Evolutionary conservation across 305 asterid species (phyloP).

Genomic region (Fraxinus sp.): DNA sequence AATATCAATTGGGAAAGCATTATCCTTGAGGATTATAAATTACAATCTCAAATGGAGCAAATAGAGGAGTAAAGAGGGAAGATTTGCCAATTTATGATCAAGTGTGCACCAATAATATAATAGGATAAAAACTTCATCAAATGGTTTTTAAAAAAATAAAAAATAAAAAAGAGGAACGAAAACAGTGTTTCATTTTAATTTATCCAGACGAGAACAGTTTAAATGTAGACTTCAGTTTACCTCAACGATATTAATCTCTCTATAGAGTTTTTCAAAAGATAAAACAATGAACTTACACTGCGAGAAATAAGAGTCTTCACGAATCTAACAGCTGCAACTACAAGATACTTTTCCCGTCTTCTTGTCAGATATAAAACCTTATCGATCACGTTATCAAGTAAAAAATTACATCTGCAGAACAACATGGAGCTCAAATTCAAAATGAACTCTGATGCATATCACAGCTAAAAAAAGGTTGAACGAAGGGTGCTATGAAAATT

Average conservation of each 20-base stretch:
- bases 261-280: conserved; percentile 12
- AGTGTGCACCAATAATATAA: background rate
- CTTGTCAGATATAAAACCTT: conserved; percentile 79
- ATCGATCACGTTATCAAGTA: conserved; percentile 80
- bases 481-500: conserved; percentile 32
- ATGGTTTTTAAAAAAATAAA: background rate
- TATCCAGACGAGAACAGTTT: background rate
- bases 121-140: background rate
- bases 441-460: conserved; percentile 16
- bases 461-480: conserved; percentile 17
- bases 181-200: background rate
- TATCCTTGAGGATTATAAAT: background rate
- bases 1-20: background rate
- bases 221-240: background rate
- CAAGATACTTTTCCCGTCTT: conserved; percentile 91
- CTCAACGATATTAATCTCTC: background rate
- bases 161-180: background rate
- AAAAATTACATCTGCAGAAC: conserved; percentile 78
- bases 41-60: conserved; percentile 14
- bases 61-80: background rate
- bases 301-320: conserved; percentile 81
- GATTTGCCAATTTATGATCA: background rate
- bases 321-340: conserved; percentile 91
- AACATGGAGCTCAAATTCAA: conserved; percentile 14
- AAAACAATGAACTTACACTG: conserved; percentile 62